A percentile compares a stretch with the other conserved stretches of the same genome.
Evolutionary conservation across 73 alveolate genomes (phyloP).

Genomic region (Urostyla sp.): DNA sequence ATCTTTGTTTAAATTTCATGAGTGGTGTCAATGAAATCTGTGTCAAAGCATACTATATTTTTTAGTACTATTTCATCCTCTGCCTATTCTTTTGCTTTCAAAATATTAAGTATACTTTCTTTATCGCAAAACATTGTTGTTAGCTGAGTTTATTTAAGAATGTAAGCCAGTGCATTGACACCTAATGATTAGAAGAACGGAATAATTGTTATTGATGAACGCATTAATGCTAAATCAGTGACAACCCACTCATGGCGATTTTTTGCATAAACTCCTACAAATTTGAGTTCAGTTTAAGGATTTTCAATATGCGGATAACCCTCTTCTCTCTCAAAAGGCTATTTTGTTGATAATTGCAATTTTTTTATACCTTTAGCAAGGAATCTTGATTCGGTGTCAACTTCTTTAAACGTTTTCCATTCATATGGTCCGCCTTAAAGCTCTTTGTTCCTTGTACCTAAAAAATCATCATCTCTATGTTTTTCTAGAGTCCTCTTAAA

Average conservation of each 20-base stretch:
- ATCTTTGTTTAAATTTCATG: slow-evolving; percentile 17
- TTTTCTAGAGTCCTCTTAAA: neutral
- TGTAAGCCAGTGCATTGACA: slow-evolving; percentile 66
- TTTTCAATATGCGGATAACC: too few species aligned
- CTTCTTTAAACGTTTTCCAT: neutral
- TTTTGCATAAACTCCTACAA: slow-evolving; percentile 45
- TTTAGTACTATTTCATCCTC: slow-evolving; percentile 29
- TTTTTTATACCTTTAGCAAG: neutral
- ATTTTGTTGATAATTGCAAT: neutral
- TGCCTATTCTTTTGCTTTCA: slow-evolving; percentile 47
- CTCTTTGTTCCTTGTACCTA: neutral
- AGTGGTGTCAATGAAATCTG: slow-evolving; percentile 11
- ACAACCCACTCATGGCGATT: slow-evolving; percentile 67
- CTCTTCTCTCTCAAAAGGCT: neutral
- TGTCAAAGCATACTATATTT: slow-evolving; percentile 67
- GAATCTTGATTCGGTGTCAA: neutral
- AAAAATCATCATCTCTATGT: neutral
- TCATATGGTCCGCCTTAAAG: neutral
- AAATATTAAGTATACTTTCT: slow-evolving; percentile 30
- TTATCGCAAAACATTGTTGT: slow-evolving; percentile 62
- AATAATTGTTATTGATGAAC: slow-evolving; percentile 60
- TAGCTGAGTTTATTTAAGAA: slow-evolving; percentile 73
- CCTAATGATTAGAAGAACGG: slow-evolving; percentile 85
- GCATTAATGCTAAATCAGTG: slow-evolving; percentile 58
- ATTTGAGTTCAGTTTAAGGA: slow-evolving; percentile 10